Percentiles rank a stretch among this genome's conserved stretches.
phyloP scores from a whole-genome alignment of 805 yeast genomes.

The Starmerella floricola region DNA sequence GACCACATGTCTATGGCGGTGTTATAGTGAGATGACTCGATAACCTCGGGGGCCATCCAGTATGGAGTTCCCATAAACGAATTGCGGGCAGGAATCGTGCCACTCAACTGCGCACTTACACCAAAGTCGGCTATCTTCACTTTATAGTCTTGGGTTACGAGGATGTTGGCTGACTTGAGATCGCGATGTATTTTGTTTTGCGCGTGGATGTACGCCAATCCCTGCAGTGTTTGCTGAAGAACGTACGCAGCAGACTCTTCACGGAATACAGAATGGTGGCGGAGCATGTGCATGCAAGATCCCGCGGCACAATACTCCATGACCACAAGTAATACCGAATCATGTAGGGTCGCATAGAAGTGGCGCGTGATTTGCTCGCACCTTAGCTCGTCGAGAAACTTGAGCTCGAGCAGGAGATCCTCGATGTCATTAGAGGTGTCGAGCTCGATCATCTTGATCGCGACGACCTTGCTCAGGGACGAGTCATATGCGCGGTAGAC shows the following conservation, averaged over 20 bases:
- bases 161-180: conserved; percentile 78
- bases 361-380: conserved; percentile 59
- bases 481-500: conserved; percentile 27
- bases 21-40: conserved; percentile 54
- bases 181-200: conserved; percentile 78
- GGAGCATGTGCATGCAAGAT: conserved; percentile 61
- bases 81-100: conserved; percentile 40
- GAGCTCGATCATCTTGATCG: conserved; percentile 74
- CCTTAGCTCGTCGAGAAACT: conserved; percentile 52
- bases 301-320: conserved; percentile 98
- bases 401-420: conserved; percentile 63
- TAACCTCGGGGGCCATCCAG: conserved; percentile 99
- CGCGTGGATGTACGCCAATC: conserved; percentile 63
- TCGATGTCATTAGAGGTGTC: conserved; percentile 67
- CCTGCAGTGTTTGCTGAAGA: conserved; percentile 50
- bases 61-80: conserved; percentile 93
- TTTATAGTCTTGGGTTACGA: conserved; percentile 54
- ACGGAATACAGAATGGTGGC: conserved; percentile 39
- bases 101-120: conserved; percentile 69
- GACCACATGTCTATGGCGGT: conserved; percentile 94
- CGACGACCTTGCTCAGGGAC: conserved; percentile 41
- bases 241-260: conserved; percentile 55
- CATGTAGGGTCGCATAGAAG: conserved; percentile 50
- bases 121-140: conserved; percentile 90
- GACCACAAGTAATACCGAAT: conserved; percentile 67